Base-by-base conservation (phyloP, 352 stramenopile species). In the Globisporangium irregulare region DNA sequence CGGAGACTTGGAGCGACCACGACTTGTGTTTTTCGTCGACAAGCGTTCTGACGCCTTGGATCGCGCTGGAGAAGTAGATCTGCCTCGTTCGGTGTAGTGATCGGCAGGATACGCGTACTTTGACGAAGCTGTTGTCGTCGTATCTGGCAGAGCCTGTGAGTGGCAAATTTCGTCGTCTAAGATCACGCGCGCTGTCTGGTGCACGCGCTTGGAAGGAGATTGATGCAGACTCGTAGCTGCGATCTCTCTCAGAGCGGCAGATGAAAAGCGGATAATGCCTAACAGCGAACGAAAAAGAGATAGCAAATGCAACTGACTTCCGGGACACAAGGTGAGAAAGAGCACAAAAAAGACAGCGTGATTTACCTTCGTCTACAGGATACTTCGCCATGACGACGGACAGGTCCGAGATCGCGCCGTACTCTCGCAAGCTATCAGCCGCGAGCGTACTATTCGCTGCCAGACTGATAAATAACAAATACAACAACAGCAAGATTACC, bases 371-470 rank as follows among this genome's bases (percentile, higher is more conserved):
- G 50, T 91, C 80, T 1, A 80, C 70, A 15, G 84, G 84, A 71
- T 90, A 89, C 59, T 90, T 92, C 9, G 82, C 84, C 82, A 92
- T 89, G 10, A 86, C 75, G 5, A 91, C 73, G 4, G 84, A 92
- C 0, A 92, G 64, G 57, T 92, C 84, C 1, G 79, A 68, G n/a
- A 92, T 90, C 8, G 73, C 82, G 55, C 78, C 80, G 57, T 79
- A 51, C n/a, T 82, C 64, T 3, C 84, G 78, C 20, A 92, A 63
- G 46, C 67, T 71, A 18, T 77, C 71, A 3, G 84, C 79, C 25
- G 73, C 79, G 4, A 71, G 69, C 18, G 73, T 60, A 62, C 78
- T 86, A 62, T 86, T 79, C 18, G 81, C 78, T 51, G 78, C 79
- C 68, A 90, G 67, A 69, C 81, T 90, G 32, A 14, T 9, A 7